Evolutionary conservation across 345 rosid species (phyloP), one percentile per base, ranked within the genome.

Genomic region (Citrus hindsii): DNA sequence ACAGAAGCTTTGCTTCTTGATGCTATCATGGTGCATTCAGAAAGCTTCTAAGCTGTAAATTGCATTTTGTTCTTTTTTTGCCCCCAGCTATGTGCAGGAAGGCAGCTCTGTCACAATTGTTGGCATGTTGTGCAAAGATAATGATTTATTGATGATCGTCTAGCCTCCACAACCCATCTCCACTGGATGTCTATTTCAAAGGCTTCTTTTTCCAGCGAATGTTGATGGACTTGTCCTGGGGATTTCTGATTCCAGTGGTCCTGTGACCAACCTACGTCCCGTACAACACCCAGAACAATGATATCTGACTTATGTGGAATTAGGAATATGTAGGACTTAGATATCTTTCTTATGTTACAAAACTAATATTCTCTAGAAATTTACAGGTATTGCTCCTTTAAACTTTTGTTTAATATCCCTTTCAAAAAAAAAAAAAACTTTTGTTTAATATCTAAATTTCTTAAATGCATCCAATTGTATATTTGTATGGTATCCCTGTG

Each of bases 121-220:
- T 1, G 90, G 90, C 64, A 76, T 80, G 79, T 38, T 87, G 79
- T 77, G 21, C 10, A 86, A 76, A 79, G 66, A 78, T 75, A 73
- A 80, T 61, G 88, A 77, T 14, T 51, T 25, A 4, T 16, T 77
- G 83, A 84, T 71, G 84, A 87, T 89, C 60, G 82, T 87, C 67
- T 83, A 84, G 77, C 89, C 87, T 19, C 86, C 83, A 1, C 87
- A 84, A 73, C 37, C 80, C 27, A 48, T 89, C 71, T 84, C 86
- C 8, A 85, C 92, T 12, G 89, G 90, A 68, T 89, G 88, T 62
- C 66, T 84, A 24, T 89, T 89, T 89, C 77, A n/a, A 69, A 80
- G 81, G 82, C 69, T 89, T 27, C 82, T 89, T 72, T 76, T 89
- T 28, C 92, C 89, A 0, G 79, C 81, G 14, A 89, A 89, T 7